These are phyloP conservation scores for Cymodocea nodosa DNA, from an alignment of 116 monocot species.

Conservation along the genomic window DNA sequence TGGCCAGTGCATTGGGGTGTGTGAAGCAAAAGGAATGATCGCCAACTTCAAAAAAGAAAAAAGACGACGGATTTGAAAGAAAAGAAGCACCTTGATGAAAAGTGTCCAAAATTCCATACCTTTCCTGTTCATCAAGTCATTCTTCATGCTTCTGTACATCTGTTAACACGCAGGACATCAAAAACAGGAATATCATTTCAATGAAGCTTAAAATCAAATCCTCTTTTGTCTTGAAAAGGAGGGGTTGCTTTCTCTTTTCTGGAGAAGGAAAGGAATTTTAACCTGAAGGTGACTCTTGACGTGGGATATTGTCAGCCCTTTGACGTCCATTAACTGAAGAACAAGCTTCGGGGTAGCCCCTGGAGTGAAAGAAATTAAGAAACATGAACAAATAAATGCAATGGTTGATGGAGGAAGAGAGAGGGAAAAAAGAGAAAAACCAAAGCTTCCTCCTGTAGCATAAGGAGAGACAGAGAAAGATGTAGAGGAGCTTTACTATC, in stretches of 20 bases:
- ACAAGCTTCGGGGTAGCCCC: constrained; percentile 94
- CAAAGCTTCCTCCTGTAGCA: no score
- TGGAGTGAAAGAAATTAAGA: constrained; percentile 10
- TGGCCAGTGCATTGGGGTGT: no score
- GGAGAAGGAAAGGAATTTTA: neutral
- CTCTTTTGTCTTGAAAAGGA: neutral
- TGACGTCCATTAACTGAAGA: constrained; percentile 87
- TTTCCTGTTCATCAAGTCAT: constrained; percentile 23
- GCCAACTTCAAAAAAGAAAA: no score
- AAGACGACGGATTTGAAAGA: no score
- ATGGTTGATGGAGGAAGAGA: neutral
- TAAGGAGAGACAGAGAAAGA: neutral
- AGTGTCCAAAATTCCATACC: neutral
- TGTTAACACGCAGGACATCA: constrained; percentile 8
- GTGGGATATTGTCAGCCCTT: constrained; percentile 89
- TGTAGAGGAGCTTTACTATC: constrained; percentile 36
- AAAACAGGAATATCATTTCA: neutral
- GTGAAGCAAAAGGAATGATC: no score
- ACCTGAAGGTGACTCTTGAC: constrained; percentile 99
- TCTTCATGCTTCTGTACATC: constrained; percentile 97
- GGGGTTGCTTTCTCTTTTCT: neutral
- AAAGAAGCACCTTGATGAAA: no score
- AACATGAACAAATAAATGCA: neutral
- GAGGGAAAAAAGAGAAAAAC: neutral
- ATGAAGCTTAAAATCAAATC: no score